Percentiles rank a stretch among this genome's conserved stretches.
Evolutionary conservation across 2,329 filamentous ascomycete genomes (phyloP).

Genomic region (Bipolaris oryzae): DNA sequence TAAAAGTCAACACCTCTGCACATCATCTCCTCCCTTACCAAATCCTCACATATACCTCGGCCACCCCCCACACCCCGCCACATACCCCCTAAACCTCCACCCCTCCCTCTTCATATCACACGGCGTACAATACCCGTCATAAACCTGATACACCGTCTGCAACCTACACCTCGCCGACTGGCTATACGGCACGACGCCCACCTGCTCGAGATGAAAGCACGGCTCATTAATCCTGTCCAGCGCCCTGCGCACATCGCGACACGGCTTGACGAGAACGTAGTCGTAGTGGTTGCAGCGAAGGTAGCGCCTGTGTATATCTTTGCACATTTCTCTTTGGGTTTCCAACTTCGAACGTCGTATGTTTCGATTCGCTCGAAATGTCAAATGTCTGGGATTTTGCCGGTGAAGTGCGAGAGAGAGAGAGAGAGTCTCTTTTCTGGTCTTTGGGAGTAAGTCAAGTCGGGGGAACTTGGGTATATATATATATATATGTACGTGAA

Average conservation of each 20-base stretch:
- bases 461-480: too few species aligned
- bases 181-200: conserved; percentile 8
- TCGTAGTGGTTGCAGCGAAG: conserved; percentile 10
- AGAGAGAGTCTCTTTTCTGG: too few species aligned
- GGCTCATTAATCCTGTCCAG: conserved; percentile 13
- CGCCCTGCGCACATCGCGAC: conserved; percentile 1
- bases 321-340: too few species aligned
- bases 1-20: not conserved
- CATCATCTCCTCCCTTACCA: not conserved
- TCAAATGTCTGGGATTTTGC: too few species aligned
- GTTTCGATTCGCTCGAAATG: too few species aligned
- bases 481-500: too few species aligned
- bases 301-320: conserved; percentile 12
- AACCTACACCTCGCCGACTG: conserved; percentile 1
- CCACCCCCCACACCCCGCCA: not conserved
- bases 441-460: too few species aligned
- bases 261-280: conserved; percentile 6
- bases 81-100: conserved; percentile 14
- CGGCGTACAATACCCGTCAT: conserved; percentile 5
- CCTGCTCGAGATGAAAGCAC: conserved; percentile 2
- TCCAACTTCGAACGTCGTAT: too few species aligned
- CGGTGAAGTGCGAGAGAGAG: too few species aligned
- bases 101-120: conserved; percentile 5
- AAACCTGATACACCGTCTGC: not conserved
- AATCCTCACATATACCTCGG: not conserved